Evolutionary conservation across 1,284 basidiomycete species (phyloP).

Genomic region (Xerocomus amazonicus): DNA sequence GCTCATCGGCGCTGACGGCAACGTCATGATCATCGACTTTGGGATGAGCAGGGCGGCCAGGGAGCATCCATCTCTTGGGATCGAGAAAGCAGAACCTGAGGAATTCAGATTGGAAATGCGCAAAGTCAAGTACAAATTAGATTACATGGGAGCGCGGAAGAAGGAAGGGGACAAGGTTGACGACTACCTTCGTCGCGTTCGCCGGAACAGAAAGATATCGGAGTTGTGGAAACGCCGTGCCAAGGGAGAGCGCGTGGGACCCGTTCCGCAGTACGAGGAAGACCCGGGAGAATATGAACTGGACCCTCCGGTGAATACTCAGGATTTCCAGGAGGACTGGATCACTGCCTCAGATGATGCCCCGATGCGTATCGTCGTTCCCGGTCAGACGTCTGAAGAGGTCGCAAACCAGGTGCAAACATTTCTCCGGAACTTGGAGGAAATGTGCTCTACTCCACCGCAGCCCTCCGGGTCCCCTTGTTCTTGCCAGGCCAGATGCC

Average conservation of each 20-base stretch:
- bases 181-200: constrained; percentile 27
- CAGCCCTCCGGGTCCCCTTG: not conserved
- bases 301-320: constrained; percentile 30
- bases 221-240: constrained; percentile 32
- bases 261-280: constrained; percentile 34
- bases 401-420: constrained; percentile 25
- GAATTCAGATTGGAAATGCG: constrained; percentile 54
- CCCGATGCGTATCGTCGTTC: constrained; percentile 38
- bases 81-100: constrained; percentile 36
- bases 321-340: constrained; percentile 36
- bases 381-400: constrained; percentile 32
- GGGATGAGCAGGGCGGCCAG: constrained; percentile 41
- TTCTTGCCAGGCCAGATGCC: constrained; percentile 1
- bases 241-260: constrained; percentile 34
- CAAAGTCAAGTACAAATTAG: constrained; percentile 51
- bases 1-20: constrained; percentile 53
- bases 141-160: constrained; percentile 32
- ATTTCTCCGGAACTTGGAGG: constrained; percentile 20
- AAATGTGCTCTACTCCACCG: constrained; percentile 8
- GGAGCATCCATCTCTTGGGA: constrained; percentile 36
- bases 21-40: constrained; percentile 57
- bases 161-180: constrained; percentile 31
- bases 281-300: constrained; percentile 30
- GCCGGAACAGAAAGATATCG: constrained; percentile 27
- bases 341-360: constrained; percentile 26